Base-by-base conservation (phyloP, 257 asterid species). In the Scutellaria barbata region DNA sequence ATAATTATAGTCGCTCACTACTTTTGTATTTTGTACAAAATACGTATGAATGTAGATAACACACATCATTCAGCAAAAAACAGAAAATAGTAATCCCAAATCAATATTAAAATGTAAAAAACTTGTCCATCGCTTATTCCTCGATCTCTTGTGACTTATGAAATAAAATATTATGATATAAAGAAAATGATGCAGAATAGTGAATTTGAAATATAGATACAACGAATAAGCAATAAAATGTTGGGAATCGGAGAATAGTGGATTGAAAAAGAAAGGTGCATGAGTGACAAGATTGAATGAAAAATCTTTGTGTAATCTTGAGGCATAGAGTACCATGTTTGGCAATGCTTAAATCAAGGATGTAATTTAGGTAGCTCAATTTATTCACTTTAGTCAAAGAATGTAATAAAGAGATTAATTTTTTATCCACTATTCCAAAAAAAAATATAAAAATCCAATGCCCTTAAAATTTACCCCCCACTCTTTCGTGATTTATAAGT, bases 311-410 rank as follows among this genome's bases (percentile, higher is more conserved):
- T 22, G 25, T 2, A 22, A 22, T 22, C 25, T 22, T 22, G 25
- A 22, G 25, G 1, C 25, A 22, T 22, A 22, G 2, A 22, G 25
- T 22, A 22, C 68, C 45, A 53, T 41, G 46, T 17, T 46, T 53
- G 41, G 73, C 56, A 7, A 45, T 64, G 41, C 17, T 64, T 20
- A 64, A 6, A 64, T 25, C 41, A 40, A 51, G 51, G 5, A 50
- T 9, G 39, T 43, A 54, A 7, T 16, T 57, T 53, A 39, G 63
- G 63, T 40, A 53, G 63, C 51, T 53, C 53, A 53, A 68, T 16
- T 12, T 53, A 52, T 39, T 51, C 52, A 39, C 53, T 40, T 39
- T 4, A 53, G 63, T 53, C 2, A 30, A 30, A 4, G 5, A 30
- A 30, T 30, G 35, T 30, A 30, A 30, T 30, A 30, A 30, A 30